Base-by-base conservation (phyloP, 208 protist species). In the Trypanosomatidae sp. region DNA sequence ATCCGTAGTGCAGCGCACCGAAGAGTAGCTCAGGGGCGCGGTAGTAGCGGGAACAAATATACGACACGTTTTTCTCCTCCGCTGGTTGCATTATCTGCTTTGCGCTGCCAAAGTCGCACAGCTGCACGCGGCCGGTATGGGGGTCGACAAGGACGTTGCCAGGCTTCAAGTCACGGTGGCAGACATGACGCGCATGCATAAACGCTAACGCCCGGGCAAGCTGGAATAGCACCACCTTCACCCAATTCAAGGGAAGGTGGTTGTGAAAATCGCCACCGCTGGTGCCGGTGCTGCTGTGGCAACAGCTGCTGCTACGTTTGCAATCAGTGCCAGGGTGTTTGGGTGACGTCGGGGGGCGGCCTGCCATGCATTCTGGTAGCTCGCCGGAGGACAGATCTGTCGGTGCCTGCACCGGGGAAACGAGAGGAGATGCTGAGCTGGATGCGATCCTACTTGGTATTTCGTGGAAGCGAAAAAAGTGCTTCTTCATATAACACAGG, bases 161-260 rank as follows among this genome's bases (percentile, higher is more conserved):
- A 25, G 95, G 95, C 72, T 98, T 98, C 22, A 98, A 43, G 76
- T 97, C 95, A 36, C 97, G 89, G 66, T 98, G 95, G 71, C 88
- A 85, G 28, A 98, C 87, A 72, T 81, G 62, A 33, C 87, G 85
- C 25, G 59, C 59, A 72, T 98, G 95, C 65, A 93, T 72, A 68
- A 93, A 99, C 5, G 87, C 85, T n/a, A 99, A 83, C 6, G 98
- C 93, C 8, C 99, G 87, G 43, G 91, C 96, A 0, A 99, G 79
- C 83, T 99, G 99, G 74, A 99, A 99, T 17, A 93, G 83, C 28
- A 91, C 76, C 8, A 91, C 81, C 89, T 99, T 99, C 59, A 80
- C 65, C 70, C 70, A 81, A 4, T 71, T 62, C 60, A 87, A 68
- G 17, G 79, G 78, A 53, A 85, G 64, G 69, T 58, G 59, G 8